phyloP scores from a whole-genome alignment of 2,329 filamentous ascomycete species.

The Arthrobotrys musiformis region DNA sequence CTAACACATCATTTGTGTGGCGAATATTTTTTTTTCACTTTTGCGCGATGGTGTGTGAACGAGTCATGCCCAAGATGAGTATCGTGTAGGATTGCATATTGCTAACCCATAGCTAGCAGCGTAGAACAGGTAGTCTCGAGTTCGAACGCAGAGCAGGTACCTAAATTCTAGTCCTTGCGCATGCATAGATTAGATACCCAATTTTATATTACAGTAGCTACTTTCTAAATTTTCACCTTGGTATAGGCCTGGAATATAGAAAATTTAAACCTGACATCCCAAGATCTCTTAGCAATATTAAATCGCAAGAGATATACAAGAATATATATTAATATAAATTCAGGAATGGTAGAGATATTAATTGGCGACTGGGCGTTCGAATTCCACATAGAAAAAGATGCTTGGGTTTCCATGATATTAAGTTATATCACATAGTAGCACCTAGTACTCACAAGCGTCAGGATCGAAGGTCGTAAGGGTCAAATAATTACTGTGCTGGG shows the following conservation, averaged over 20 bases:
- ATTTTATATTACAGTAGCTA: too few relatives aligned
- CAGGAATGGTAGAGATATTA: background rate
- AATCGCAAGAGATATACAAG: background rate
- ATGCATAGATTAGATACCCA: too few relatives aligned
- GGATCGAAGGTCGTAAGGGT: background rate
- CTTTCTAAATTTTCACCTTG: too few relatives aligned
- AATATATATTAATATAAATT: background rate
- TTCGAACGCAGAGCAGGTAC: too few relatives aligned
- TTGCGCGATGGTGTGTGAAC: background rate
- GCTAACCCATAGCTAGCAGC: too few relatives aligned
- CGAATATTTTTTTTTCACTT: background rate
- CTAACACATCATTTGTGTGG: background rate
- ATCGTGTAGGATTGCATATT: background rate
- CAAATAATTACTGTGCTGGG: background rate
- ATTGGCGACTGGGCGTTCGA: background rate
- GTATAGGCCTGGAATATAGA: too few relatives aligned
- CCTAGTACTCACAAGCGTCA: too few relatives aligned
- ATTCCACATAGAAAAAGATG: background rate
- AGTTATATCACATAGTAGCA: background rate
- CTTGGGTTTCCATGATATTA: too few relatives aligned
- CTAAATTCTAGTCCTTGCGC: too few relatives aligned
- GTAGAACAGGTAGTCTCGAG: too few relatives aligned
- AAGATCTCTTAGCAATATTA: background rate
- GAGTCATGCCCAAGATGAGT: background rate
- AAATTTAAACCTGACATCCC: background rate